These are phyloP conservation scores for Trichoderma hamatum DNA, from an alignment of 2,329 filamentous ascomycete genomes.

Conservation along the genomic window DNA sequence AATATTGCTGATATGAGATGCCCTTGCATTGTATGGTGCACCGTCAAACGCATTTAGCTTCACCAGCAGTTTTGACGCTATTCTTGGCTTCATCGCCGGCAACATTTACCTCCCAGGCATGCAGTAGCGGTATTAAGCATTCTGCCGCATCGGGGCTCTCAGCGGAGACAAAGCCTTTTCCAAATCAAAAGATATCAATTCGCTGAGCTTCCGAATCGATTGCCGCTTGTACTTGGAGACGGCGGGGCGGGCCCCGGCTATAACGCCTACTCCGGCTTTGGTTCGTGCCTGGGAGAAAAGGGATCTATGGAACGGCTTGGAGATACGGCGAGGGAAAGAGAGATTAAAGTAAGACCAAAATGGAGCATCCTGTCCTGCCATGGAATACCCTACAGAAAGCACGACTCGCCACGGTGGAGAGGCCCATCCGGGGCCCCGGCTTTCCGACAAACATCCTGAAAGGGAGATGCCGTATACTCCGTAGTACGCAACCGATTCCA, in stretches of 20 bases:
- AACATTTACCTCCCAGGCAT: neutral
- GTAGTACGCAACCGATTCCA: neutral
- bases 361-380: neutral
- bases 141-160: neutral
- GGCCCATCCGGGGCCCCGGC: neutral
- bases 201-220: slow-evolving; percentile 13
- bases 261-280: neutral
- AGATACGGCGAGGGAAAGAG: neutral
- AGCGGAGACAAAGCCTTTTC: neutral
- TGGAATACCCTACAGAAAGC: neutral
- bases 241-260: neutral
- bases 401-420: slow-evolving; percentile 5
- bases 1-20: neutral
- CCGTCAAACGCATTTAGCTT: neutral
- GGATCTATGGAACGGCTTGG: neutral
- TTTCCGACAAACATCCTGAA: neutral
- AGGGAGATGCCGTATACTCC: neutral
- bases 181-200: neutral
- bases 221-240: slow-evolving; percentile 9
- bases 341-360: neutral
- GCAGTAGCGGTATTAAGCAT: neutral
- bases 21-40: neutral
- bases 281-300: neutral
- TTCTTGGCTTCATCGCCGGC: neutral
- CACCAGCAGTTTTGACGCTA: neutral